These are phyloP conservation scores for Alopecurus myosuroides DNA, from an alignment of 176 grass and related monocot genomes.

Conservation along the genomic window DNA sequence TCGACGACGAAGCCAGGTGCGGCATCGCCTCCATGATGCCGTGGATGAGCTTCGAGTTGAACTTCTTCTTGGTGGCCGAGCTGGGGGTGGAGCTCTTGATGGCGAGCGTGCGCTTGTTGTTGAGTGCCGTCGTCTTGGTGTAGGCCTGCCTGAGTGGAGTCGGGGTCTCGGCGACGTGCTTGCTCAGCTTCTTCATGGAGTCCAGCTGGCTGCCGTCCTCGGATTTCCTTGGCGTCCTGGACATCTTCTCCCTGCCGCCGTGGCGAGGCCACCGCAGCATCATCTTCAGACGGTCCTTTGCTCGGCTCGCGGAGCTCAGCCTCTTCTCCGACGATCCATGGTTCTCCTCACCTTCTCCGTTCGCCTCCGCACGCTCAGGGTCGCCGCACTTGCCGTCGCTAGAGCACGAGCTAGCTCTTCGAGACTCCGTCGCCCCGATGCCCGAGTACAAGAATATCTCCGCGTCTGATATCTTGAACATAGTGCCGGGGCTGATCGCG, in stretches of 20 bases:
- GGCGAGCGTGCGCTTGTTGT: conserved; percentile 65
- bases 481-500: conserved; percentile 66
- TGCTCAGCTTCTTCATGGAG: conserved; percentile 56
- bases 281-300: conserved; percentile 74
- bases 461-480: conserved; percentile 78
- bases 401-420: conserved; percentile 71
- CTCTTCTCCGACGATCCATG: conserved; percentile 54
- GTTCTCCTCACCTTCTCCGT: conserved; percentile 12
- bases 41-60: conserved; percentile 56
- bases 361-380: neutral
- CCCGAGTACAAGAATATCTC: conserved; percentile 82
- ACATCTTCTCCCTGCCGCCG: conserved; percentile 68
- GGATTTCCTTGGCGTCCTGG: conserved; percentile 32
- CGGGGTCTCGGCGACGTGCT: conserved; percentile 36
- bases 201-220: conserved; percentile 46
- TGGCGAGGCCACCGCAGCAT: conserved; percentile 73
- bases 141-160: conserved; percentile 69
- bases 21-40: conserved; percentile 90
- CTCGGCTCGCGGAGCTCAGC: conserved; percentile 54
- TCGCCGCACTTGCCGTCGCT: conserved; percentile 76
- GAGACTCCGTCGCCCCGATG: conserved; percentile 19
- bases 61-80: conserved; percentile 70
- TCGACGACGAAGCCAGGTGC: conserved; percentile 15
- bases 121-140: conserved; percentile 54
- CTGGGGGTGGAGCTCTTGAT: conserved; percentile 49